A percentile compares a stretch with the other conserved stretches of the same genome.
Conservation (phyloP, 371 early-diverging fungal genomes). For the Mortierella sp. region DNA sequence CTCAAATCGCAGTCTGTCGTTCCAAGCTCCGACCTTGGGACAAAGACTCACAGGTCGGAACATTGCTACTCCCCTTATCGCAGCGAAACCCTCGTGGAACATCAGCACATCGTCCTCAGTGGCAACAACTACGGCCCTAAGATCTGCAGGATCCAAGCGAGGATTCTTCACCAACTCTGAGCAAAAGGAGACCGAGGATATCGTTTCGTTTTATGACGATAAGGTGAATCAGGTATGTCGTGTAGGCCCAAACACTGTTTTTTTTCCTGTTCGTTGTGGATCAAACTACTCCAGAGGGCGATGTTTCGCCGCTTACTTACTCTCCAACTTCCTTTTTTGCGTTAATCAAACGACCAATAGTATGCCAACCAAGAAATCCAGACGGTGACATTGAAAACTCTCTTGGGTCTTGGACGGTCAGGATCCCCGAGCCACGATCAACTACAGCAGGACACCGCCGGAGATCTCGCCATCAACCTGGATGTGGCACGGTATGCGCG, state of each 20-base stretch:
- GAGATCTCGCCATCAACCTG: conserved; percentile 53
- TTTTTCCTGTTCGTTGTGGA: not conserved
- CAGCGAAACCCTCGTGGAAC: not conserved
- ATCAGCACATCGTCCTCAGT: not conserved
- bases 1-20: conserved; percentile 26
- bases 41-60: not conserved
- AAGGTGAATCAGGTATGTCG: conserved; percentile 56
- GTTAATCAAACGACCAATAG: conserved; percentile 20
- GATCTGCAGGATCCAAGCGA: not conserved
- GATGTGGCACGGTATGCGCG: conserved; percentile 79
- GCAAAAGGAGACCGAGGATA: conserved; percentile 49
- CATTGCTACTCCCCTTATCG: not conserved
- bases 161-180: conserved; percentile 33
- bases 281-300: not conserved
- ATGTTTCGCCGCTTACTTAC: not conserved
- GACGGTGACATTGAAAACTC: conserved; percentile 86
- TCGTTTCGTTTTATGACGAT: conserved; percentile 64
- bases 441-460: conserved; percentile 3
- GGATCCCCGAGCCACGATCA: conserved; percentile 20
- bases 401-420: conserved; percentile 79
- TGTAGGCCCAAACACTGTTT: not conserved
- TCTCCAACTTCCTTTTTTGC: not conserved
- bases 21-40: conserved; percentile 20
- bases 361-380: conserved; percentile 75
- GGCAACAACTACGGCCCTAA: not conserved